These are phyloP conservation scores for Colletotrichum lindemuthianum DNA, from an alignment of 2,329 filamentous ascomycete species.

Conservation along the genomic window DNA sequence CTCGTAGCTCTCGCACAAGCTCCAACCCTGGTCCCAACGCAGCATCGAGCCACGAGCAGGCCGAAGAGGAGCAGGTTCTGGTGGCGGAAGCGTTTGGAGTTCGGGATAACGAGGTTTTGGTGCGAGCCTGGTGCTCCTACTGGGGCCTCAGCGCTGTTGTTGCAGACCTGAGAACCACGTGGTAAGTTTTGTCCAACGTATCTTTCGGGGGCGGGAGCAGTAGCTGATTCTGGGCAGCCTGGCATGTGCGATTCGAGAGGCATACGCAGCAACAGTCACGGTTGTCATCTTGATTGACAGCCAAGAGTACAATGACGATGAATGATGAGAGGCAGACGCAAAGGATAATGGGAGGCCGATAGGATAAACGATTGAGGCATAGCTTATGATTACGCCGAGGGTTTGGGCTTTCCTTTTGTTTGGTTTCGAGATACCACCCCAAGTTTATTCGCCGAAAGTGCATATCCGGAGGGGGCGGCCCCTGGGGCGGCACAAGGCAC, in stretches of 20 bases:
- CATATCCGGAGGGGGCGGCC: background rate
- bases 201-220: background rate
- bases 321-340: slow-evolving; percentile 25
- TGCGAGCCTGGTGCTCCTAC: slow-evolving; percentile 80
- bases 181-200: slow-evolving; percentile 53
- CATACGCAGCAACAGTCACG: slow-evolving; percentile 77
- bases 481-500: background rate
- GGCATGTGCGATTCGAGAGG: slow-evolving; percentile 78
- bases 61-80: slow-evolving; percentile 72
- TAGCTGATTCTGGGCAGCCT: slow-evolving; percentile 56
- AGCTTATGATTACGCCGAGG: background rate
- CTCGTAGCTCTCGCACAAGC: slow-evolving; percentile 43
- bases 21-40: slow-evolving; percentile 43
- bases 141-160: slow-evolving; percentile 78
- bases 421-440: slow-evolving; percentile 29
- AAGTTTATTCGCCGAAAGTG: slow-evolving; percentile 12
- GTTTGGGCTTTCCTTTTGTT: slow-evolving; percentile 23
- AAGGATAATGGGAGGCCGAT: slow-evolving; percentile 6
- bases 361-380: slow-evolving; percentile 3
- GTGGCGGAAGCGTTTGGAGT: slow-evolving; percentile 79
- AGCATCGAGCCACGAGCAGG: slow-evolving; percentile 46
- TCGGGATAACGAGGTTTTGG: slow-evolving; percentile 79
- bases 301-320: slow-evolving; percentile 28
- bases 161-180: slow-evolving; percentile 75
- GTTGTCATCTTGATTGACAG: slow-evolving; percentile 76